phyloP scores from a whole-genome alignment of 352 stramenopile genomes.

The Globisporangium ultimum region DNA sequence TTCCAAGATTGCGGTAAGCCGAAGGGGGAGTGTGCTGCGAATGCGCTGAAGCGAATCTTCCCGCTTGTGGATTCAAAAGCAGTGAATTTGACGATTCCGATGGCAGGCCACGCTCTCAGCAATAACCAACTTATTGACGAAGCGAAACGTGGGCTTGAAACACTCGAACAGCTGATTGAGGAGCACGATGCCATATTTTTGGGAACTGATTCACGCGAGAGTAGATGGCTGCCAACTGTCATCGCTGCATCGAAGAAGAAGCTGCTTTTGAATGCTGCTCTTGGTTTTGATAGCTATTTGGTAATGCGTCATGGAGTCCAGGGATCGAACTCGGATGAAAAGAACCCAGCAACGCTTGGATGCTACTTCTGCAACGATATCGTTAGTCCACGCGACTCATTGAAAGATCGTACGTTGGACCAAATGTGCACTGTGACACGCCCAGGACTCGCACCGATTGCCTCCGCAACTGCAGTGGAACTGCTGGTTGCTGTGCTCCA shows the following conservation, averaged over 20 bases:
- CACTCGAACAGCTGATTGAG: slow-evolving; percentile 89
- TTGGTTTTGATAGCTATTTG: slow-evolving; percentile 97
- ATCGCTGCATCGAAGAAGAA: slow-evolving; percentile 92
- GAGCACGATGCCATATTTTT: slow-evolving; percentile 96
- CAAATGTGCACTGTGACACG: slow-evolving; percentile 99
- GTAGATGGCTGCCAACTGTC: slow-evolving; percentile 97
- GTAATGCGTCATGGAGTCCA: slow-evolving; percentile 96
- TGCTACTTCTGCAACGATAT: slow-evolving; percentile 99
- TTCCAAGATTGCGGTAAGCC: slow-evolving; percentile 92
- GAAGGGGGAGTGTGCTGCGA: slow-evolving; percentile 94
- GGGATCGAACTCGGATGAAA: slow-evolving; percentile 6
- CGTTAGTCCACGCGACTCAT: slow-evolving; percentile 96
- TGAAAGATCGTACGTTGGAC: slow-evolving; percentile 96
- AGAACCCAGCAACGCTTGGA: slow-evolving; percentile 56
- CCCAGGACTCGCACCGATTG: slow-evolving; percentile 93
- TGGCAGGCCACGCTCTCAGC: slow-evolving; percentile 94
- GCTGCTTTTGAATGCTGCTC: slow-evolving; percentile 71
- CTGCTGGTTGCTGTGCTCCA: slow-evolving; percentile 96
- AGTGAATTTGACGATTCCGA: slow-evolving; percentile 96
- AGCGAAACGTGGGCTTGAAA: slow-evolving; percentile 62
- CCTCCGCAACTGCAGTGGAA: slow-evolving; percentile 93
- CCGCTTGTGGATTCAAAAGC: slow-evolving; percentile 88
- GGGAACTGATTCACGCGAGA: slow-evolving; percentile 98
- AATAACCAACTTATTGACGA: slow-evolving; percentile 56
- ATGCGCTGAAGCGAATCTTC: slow-evolving; percentile 91